Evolutionary conservation across 441 rosid species (phyloP), one percentile per base, ranked within the genome.

Genomic region (Lepidium campestre): DNA sequence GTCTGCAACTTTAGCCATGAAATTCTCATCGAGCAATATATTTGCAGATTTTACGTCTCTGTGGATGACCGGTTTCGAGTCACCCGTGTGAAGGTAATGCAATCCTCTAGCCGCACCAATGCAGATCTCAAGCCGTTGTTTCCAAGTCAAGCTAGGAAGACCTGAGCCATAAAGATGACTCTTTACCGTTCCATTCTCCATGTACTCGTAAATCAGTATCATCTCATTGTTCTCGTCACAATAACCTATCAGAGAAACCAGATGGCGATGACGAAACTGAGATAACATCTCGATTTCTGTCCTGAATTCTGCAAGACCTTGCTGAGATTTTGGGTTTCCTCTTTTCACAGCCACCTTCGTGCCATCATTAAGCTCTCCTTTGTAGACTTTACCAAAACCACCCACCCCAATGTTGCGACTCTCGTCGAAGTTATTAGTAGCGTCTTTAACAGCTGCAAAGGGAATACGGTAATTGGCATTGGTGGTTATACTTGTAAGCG

Each of bases 281-380:
- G 98, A 93, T 6, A 93, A 73, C 97, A 93, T 86, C 82, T 90
- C 92, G n/a, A 93, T 93, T 67, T 93, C 98, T 0, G 96, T 93
- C 81, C 67, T 86, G 80, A 93, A 93, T 71, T 93, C 98, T 0
- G 87, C 88, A 44, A 90, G 94, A 55, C 98, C 98, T 71, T 93
- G 97, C 39, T 90, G 97, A 67, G 98, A 93, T 34, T 80, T 80
- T 0, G 94, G 98, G 74, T 90, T 93, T 18, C 93, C 97, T 75
- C 98, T 82, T 76, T 93, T 93, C 44, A 85, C 94, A 55, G 98
- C 98, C 32, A 93, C 87, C 79, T 75, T 84, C 7, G 91, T 88
- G 22, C 94, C 90, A 7, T 87, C 94, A 31, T 77, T 80, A 20
- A 87, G 72, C 56, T 73, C 89, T 57, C 98, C 98, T 69, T 82